Conservation (phyloP, 2,329 filamentous ascomycete genomes). For the Domatiomyces catenatus region DNA sequence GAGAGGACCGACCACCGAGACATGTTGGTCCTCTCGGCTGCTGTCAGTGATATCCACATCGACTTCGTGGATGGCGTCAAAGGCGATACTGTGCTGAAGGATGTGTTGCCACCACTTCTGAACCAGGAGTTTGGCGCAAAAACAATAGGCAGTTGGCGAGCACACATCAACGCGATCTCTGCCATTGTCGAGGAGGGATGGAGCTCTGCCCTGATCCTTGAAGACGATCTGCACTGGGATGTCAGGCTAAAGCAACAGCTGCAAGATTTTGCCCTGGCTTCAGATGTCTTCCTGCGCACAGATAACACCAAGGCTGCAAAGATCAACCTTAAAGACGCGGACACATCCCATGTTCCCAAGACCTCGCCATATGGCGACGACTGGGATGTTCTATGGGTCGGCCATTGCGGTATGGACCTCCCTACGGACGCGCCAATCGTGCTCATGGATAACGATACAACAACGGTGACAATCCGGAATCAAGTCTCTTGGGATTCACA, state of each 20-base stretch:
- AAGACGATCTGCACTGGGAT: conserved; percentile 34
- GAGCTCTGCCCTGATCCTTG: conserved; percentile 28
- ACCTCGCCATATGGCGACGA: conserved; percentile 30
- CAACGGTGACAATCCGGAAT: neutral
- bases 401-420: conserved; percentile 28
- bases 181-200: conserved; percentile 22
- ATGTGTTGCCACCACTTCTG: conserved; percentile 24
- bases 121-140: conserved; percentile 3
- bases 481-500: conserved; percentile 1
- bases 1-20: conserved; percentile 36
- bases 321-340: neutral
- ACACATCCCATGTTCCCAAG: neutral
- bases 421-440: neutral
- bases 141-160: conserved; percentile 27
- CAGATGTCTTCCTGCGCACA: neutral
- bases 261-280: neutral
- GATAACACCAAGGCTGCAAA: neutral
- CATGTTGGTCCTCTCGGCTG: conserved; percentile 28
- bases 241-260: conserved; percentile 18
- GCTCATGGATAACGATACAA: conserved; percentile 1
- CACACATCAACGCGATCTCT: conserved; percentile 24
- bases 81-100: conserved; percentile 27
- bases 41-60: conserved; percentile 28
- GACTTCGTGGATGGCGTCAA: conserved; percentile 32
- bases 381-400: conserved; percentile 40